Conservation (phyloP, 2,329 filamentous ascomycete genomes). For the Neoscytalidium dimidiatum region DNA sequence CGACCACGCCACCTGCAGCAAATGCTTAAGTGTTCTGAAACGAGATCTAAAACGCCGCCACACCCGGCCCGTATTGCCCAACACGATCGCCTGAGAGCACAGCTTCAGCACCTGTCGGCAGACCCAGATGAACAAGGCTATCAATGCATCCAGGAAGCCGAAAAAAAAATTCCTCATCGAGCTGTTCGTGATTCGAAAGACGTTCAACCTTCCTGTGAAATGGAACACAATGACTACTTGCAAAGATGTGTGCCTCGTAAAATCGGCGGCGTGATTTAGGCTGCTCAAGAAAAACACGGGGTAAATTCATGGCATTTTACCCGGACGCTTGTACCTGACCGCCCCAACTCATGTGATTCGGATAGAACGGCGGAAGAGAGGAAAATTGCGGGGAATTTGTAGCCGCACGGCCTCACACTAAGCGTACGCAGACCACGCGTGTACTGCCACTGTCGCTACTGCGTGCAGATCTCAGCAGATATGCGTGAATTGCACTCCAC, state of each 20-base stretch:
- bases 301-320: background rate
- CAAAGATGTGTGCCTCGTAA: background rate
- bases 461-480: background rate
- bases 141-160: background rate
- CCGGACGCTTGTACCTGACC: background rate
- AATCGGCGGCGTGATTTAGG: background rate
- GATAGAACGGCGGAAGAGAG: background rate
- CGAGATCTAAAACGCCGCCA: constrained; percentile 3
- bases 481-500: too few relatives aligned
- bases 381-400: background rate
- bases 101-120: background rate
- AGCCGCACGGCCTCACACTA: background rate
- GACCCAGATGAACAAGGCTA: background rate
- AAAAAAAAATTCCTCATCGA: too few relatives aligned
- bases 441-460: too few relatives aligned
- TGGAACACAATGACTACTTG: background rate
- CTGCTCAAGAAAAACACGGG: background rate
- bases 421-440: too few relatives aligned
- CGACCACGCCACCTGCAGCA: background rate
- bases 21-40: background rate
- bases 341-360: background rate
- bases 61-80: constrained; percentile 1
- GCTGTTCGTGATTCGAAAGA: background rate
- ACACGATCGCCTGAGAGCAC: background rate
- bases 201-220: background rate